Conservation (phyloP, 164 flowering plant species). For the Litsea cubeba region DNA sequence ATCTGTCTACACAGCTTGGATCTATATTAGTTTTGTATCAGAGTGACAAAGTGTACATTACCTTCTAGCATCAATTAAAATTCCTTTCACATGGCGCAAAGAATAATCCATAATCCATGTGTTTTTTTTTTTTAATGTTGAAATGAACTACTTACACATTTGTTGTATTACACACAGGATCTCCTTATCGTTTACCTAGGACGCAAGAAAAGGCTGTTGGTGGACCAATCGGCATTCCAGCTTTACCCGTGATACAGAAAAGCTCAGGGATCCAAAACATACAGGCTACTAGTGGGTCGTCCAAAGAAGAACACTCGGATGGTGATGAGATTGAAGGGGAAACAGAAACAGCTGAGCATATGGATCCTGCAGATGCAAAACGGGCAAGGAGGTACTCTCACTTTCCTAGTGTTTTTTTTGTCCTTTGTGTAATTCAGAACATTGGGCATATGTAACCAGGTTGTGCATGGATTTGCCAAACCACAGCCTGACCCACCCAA, state of each 20-base stretch:
- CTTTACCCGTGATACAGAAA: slow-evolving; percentile 45
- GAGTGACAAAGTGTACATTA: no score
- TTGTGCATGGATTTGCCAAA: no score
- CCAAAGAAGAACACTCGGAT: slow-evolving; percentile 83
- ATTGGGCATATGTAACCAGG: no score
- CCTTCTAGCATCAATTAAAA: background rate
- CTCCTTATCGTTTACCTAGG: slow-evolving; percentile 35
- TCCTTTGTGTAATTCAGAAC: background rate
- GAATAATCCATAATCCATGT: background rate
- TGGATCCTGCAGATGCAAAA: slow-evolving; percentile 73
- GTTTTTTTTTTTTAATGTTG: no score
- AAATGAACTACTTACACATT: no score
- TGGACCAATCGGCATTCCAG: slow-evolving; percentile 34
- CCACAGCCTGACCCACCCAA: no score
- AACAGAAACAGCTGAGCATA: slow-evolving; percentile 43
- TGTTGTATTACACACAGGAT: slow-evolving; percentile 25
- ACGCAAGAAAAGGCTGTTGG: slow-evolving; percentile 44
- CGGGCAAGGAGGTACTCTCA: slow-evolving; percentile 77
- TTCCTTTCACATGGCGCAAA: slow-evolving; percentile 14
- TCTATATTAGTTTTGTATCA: no score
- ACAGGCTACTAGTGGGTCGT: slow-evolving; percentile 71
- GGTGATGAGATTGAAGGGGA: slow-evolving; percentile 82
- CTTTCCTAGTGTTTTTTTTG: background rate
- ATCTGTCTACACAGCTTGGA: no score
- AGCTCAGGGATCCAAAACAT: slow-evolving; percentile 33